These are phyloP conservation scores for Lactarius trivialis DNA, from an alignment of 768 basidiomycete genomes.

Conservation along the genomic window DNA sequence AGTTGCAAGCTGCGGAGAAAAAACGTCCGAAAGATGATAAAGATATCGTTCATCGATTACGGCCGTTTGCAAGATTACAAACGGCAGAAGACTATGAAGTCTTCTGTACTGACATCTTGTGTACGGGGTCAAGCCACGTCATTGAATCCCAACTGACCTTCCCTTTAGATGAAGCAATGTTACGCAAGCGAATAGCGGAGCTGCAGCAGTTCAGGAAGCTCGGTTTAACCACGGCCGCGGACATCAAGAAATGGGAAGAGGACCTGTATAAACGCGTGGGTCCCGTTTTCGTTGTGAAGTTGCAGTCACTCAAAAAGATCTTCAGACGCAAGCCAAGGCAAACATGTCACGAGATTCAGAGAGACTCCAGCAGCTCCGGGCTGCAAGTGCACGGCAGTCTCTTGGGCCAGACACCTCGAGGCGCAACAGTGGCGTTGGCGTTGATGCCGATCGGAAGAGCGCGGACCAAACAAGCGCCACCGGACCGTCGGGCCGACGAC, in stretches of 20 bases:
- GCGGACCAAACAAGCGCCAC: constrained; percentile 41
- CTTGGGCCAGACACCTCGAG: constrained; percentile 47
- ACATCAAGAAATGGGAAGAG: constrained; percentile 83
- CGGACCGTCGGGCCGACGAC: constrained; percentile 37
- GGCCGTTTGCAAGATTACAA: constrained; percentile 87
- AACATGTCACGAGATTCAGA: constrained; percentile 52
- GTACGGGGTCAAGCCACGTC: constrained; percentile 40
- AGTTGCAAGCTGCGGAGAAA: constrained; percentile 91
- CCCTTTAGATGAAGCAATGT: constrained; percentile 74
- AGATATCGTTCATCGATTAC: constrained; percentile 81
- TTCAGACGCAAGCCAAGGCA: constrained; percentile 59
- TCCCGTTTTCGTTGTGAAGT: constrained; percentile 18
- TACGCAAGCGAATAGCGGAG: constrained; percentile 86
- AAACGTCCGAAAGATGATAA: constrained; percentile 87
- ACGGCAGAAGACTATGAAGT: constrained; percentile 88
- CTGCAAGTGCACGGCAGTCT: constrained; percentile 43
- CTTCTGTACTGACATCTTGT: constrained; percentile 83
- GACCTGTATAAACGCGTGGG: constrained; percentile 70
- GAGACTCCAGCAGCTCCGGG: constrained; percentile 42
- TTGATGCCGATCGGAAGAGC: constrained; percentile 47
- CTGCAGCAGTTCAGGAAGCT: constrained; percentile 85
- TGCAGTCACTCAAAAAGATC: constrained; percentile 9
- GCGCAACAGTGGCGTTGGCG: constrained; percentile 39
- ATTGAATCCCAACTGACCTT: neutral
- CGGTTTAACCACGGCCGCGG: constrained; percentile 77